These are phyloP conservation scores for Canavalia ensiformis DNA, from an alignment of 306 rosid genomes.

Conservation along the genomic window DNA sequence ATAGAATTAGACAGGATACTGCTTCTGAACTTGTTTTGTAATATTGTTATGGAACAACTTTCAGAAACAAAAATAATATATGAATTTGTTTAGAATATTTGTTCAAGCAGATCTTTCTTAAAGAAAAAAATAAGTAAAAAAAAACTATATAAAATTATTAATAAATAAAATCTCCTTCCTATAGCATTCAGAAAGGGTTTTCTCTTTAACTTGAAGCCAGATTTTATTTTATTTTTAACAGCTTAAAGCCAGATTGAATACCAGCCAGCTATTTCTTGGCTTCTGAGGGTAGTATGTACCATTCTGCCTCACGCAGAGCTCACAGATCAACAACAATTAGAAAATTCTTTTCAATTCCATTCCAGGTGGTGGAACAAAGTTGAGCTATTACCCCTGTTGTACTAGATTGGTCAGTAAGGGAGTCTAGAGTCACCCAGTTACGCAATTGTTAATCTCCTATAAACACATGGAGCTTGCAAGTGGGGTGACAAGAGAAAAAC, in stretches of 20 bases:
- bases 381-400: not conserved
- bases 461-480: conserved; percentile 5
- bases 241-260: conserved; percentile 22
- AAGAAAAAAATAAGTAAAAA: not conserved
- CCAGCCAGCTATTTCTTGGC: conserved; percentile 10
- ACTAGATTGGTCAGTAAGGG: not conserved
- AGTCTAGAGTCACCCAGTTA: not conserved
- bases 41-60: conserved; percentile 23
- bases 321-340: conserved; percentile 12
- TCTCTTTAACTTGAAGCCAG: not conserved
- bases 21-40: not conserved
- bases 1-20: not conserved
- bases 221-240: not conserved
- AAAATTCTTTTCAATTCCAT: conserved; percentile 1
- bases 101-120: not conserved
- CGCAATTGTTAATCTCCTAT: not conserved
- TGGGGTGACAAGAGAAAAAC: not conserved
- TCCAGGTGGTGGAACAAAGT: not conserved
- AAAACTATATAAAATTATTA: not conserved
- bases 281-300: not conserved
- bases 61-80: not conserved
- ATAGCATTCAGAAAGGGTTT: not conserved
- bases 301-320: not conserved
- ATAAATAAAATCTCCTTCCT: not conserved
- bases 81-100: conserved; percentile 1